These are phyloP conservation scores for Rubus idaeus DNA, from an alignment of 306 rosid species.

Conservation along the genomic window DNA sequence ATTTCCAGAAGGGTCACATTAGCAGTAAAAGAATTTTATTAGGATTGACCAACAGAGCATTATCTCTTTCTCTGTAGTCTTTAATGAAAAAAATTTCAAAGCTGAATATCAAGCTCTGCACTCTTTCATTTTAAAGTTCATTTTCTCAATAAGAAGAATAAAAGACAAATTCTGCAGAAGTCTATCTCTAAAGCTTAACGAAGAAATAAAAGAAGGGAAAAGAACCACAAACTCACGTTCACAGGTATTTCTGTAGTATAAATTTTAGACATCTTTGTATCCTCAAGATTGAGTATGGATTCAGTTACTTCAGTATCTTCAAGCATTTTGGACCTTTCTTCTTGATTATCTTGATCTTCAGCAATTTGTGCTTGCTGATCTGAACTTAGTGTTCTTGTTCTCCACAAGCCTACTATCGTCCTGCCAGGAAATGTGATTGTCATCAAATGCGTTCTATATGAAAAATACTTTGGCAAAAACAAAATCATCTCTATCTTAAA, in stretches of 20 bases:
- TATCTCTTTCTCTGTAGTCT: not conserved
- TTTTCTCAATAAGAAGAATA: not conserved
- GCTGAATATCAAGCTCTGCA: not conserved
- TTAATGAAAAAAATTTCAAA: not conserved
- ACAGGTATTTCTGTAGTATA: slow-evolving; percentile 65
- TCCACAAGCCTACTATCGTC: slow-evolving; percentile 81
- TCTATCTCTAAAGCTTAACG: not conserved
- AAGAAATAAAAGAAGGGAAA: not conserved
- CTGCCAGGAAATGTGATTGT: slow-evolving; percentile 39
- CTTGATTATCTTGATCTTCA: slow-evolving; percentile 60
- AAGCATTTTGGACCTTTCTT: slow-evolving; percentile 45
- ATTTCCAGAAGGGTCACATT: slow-evolving; percentile 3
- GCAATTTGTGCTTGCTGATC: slow-evolving; percentile 51
- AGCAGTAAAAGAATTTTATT: not conserved
- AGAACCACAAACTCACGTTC: slow-evolving; percentile 35
- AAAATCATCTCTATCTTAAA: not conserved
- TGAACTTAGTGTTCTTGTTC: slow-evolving; percentile 52
- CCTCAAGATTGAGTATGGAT: slow-evolving; percentile 46
- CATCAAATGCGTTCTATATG: slow-evolving; percentile 8
- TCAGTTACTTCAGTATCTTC: slow-evolving; percentile 49
- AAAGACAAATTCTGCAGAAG: not conserved
- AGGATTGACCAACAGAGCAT: not conserved
- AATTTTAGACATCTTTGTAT: slow-evolving; percentile 50
- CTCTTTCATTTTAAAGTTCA: not conserved
- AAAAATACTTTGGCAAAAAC: not conserved